These are phyloP conservation scores for Yarrowia deformans DNA, from an alignment of 805 yeast species.

Conservation along the genomic window DNA sequence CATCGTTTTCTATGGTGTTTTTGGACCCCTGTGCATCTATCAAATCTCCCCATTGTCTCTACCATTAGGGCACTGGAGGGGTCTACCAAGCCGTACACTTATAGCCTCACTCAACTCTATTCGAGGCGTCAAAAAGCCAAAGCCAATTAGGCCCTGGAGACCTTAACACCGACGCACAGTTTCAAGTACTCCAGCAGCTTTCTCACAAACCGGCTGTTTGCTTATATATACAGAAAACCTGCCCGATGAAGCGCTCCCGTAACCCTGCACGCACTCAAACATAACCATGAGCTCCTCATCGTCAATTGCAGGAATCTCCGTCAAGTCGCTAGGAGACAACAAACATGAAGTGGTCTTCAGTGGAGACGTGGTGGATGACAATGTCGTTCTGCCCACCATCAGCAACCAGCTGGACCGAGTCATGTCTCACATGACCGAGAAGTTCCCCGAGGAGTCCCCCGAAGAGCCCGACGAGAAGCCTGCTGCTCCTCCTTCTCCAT, in stretches of 20 bases:
- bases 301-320: slow-evolving; percentile 28
- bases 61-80: not conserved
- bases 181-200: slow-evolving; percentile 22
- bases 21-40: too few relatives aligned
- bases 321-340: slow-evolving; percentile 32
- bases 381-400: slow-evolving; percentile 25
- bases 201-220: slow-evolving; percentile 1
- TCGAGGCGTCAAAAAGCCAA: slow-evolving; percentile 3
- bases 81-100: not conserved
- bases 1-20: too few relatives aligned
- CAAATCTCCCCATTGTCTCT: not conserved
- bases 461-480: slow-evolving; percentile 5
- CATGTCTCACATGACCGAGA: slow-evolving; percentile 22
- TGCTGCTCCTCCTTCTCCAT: slow-evolving; percentile 34
- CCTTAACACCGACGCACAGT: slow-evolving; percentile 35
- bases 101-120: slow-evolving; percentile 2
- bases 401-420: slow-evolving; percentile 38
- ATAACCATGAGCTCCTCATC: slow-evolving; percentile 28
- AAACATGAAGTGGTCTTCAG: slow-evolving; percentile 33
- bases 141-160: slow-evolving; percentile 6
- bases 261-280: not conserved
- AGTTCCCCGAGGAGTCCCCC: slow-evolving; percentile 22
- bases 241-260: not conserved
- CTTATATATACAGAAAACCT: slow-evolving; percentile 13
- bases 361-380: slow-evolving; percentile 24